A percentile compares a stretch with the other conserved stretches of the same genome.
These are phyloP conservation scores for Lactifluus piperatus DNA, from an alignment of 768 basidiomycete genomes.

Conservation along the genomic window DNA sequence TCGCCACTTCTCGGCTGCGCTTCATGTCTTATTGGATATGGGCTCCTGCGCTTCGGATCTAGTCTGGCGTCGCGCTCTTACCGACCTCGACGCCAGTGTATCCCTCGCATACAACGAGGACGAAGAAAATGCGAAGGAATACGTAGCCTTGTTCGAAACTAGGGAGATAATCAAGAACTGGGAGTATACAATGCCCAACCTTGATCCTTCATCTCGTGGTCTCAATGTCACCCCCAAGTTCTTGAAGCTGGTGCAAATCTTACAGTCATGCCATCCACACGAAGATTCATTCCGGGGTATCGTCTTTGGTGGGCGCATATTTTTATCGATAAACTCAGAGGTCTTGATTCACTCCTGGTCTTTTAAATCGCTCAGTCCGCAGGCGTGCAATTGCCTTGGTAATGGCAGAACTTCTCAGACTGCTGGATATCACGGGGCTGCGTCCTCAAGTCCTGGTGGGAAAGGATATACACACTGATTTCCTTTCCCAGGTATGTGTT, in stretches of 20 bases:
- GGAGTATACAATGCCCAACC: constrained; percentile 56
- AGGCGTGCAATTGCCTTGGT: constrained; percentile 43
- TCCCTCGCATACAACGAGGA: constrained; percentile 23
- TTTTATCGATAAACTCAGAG: not conserved
- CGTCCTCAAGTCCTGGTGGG: constrained; percentile 44
- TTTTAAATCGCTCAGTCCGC: constrained; percentile 37
- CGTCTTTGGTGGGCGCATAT: constrained; percentile 42
- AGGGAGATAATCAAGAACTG: constrained; percentile 46
- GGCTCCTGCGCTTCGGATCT: constrained; percentile 65
- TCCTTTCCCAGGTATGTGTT: constrained; percentile 28
- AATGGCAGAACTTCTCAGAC: constrained; percentile 52
- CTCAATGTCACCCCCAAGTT: constrained; percentile 70
- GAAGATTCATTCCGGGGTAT: constrained; percentile 58
- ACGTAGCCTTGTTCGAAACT: constrained; percentile 18
- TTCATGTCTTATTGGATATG: constrained; percentile 41
- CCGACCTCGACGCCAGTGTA: constrained; percentile 28
- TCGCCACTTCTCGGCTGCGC: constrained; percentile 40
- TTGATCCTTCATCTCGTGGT: constrained; percentile 43
- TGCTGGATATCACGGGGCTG: constrained; percentile 44
- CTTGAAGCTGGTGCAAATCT: constrained; percentile 45
- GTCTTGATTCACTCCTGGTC: not conserved
- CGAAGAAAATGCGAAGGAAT: constrained; percentile 32
- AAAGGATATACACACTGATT: constrained; percentile 28
- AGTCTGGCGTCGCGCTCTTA: constrained; percentile 52
- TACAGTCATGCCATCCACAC: constrained; percentile 45